phyloP scores from a whole-genome alignment of 306 rosid species.

The Trifolium subterraneum region DNA sequence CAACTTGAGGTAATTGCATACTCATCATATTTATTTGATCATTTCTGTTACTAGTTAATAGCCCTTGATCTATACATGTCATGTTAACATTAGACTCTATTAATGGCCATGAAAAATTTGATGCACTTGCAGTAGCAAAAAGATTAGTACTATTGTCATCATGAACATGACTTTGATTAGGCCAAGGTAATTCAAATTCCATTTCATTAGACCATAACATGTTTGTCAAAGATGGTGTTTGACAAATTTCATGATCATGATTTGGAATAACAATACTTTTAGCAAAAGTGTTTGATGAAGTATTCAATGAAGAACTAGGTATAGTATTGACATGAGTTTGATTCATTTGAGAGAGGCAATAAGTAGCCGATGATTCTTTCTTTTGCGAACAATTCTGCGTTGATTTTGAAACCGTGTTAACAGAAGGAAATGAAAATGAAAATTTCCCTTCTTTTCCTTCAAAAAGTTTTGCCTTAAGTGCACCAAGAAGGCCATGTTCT shows the following conservation, averaged over 20 bases:
- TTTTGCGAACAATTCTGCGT: constrained; percentile 26
- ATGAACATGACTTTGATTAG: constrained; percentile 34
- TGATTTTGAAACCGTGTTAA: constrained; percentile 35
- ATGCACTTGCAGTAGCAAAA: constrained; percentile 21
- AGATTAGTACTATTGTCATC: constrained; percentile 37
- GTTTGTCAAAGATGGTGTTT: constrained; percentile 41
- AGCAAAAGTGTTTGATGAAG: constrained; percentile 36
- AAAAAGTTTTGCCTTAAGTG: constrained; percentile 64
- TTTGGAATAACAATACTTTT: constrained; percentile 37
- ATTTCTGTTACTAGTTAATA: constrained; percentile 37
- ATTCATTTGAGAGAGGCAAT: constrained; percentile 8
- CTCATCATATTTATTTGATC: constrained; percentile 34
- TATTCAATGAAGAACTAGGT: not conserved
- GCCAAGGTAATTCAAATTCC: constrained; percentile 47
- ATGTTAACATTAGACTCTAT: constrained; percentile 38
- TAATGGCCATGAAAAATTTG: constrained; percentile 39
- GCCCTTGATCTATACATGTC: constrained; percentile 36
- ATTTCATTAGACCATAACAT: constrained; percentile 48
- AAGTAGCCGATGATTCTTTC: constrained; percentile 35
- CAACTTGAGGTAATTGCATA: constrained; percentile 43
- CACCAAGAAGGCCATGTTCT: constrained; percentile 59
- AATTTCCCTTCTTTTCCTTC: constrained; percentile 49
- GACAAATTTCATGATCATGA: constrained; percentile 38
- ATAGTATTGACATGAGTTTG: not conserved
- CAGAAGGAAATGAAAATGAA: constrained; percentile 24